Evolutionary conservation across 225 moss, liverwort and hornwort species (phyloP), one percentile per base, ranked within the genome.

Genomic region (Sphagnum tenellum): DNA sequence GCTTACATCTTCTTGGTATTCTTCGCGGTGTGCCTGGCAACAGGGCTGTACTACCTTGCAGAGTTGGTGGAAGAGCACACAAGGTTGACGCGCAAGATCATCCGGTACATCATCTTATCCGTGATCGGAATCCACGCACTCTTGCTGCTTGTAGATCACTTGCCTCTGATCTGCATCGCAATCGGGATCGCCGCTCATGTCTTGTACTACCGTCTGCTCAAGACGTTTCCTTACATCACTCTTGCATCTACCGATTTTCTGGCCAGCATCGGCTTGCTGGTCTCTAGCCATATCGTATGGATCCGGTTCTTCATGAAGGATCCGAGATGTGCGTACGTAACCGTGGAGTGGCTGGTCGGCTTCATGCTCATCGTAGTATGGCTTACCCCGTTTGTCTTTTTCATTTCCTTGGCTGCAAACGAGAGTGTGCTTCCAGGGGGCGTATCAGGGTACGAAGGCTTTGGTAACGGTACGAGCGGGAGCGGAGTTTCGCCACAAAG

Each of bases 61-160:
- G 96, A 98, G 83, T 83, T 98, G 9, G 96, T 98, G 56, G 96
- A 98, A 68, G 96, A 98, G 79, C 85, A 98, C 74, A 90, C 96
- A 7, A 77, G 92, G 50, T 72, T 93, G 59, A 98, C 96, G 7
- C 75, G 74, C n/a, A 85, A 82, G 57, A 57, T 90, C 63, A 98
- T 93, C 65, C 82, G 60, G 64, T 90, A 93, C 73, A 76, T 85
- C 3, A 90, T 98, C 59, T 90, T 85, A 82, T 68, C 61, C 12
- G 87, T 98, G 29, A 69, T 98, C 56, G 81, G 64, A 1, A 47
- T 93, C 67, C 96, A 98, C 70, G 73, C 87, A 47, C 57, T 93
- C 45, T 70, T 98, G 60, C 64, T 89, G 46, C 55, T 98, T 13
- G 69, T 88, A 48, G 96, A 98, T 74, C 85, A 85, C 4, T 79